Percentiles rank a stretch among this genome's conserved stretches.
phyloP scores from a whole-genome alignment of 352 stramenopile species.

The Peronospora belbahrii region DNA sequence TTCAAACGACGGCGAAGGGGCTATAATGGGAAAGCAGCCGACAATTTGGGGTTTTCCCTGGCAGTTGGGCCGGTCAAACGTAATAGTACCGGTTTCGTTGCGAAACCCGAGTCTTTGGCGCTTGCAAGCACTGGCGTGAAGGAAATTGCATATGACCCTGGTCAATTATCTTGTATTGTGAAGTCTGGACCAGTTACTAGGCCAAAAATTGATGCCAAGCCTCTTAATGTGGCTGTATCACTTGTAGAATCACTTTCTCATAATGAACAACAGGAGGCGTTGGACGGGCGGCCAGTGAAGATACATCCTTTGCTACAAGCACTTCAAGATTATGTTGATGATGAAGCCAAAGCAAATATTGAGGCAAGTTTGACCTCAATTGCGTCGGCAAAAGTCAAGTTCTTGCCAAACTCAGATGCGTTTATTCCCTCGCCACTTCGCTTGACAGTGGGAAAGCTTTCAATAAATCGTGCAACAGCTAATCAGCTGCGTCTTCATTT shows the following conservation, averaged over 20 bases:
- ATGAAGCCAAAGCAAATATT: constrained; percentile 30
- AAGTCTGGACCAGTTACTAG: constrained; percentile 12
- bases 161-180: constrained; percentile 19
- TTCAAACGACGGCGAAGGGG: constrained; percentile 51
- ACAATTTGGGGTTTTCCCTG: constrained; percentile 19
- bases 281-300: constrained; percentile 55
- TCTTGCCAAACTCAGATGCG: constrained; percentile 30
- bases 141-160: constrained; percentile 3
- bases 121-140: constrained; percentile 14
- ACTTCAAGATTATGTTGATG: constrained; percentile 54
- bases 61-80: constrained; percentile 23
- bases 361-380: constrained; percentile 14
- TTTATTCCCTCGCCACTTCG: constrained; percentile 23
- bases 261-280: constrained; percentile 56
- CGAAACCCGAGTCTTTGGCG: not conserved
- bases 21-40: constrained; percentile 14
- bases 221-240: constrained; percentile 56
- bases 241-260: constrained; percentile 65
- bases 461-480: constrained; percentile 33
- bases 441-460: constrained; percentile 14
- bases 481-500: constrained; percentile 31
- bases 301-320: constrained; percentile 55
- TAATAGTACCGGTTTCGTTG: constrained; percentile 7
- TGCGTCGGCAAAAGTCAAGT: constrained; percentile 21
- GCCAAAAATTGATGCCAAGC: constrained; percentile 30